These are phyloP conservation scores for Austroboletus eburneus DNA, from an alignment of 768 basidiomycete species.

Conservation along the genomic window DNA sequence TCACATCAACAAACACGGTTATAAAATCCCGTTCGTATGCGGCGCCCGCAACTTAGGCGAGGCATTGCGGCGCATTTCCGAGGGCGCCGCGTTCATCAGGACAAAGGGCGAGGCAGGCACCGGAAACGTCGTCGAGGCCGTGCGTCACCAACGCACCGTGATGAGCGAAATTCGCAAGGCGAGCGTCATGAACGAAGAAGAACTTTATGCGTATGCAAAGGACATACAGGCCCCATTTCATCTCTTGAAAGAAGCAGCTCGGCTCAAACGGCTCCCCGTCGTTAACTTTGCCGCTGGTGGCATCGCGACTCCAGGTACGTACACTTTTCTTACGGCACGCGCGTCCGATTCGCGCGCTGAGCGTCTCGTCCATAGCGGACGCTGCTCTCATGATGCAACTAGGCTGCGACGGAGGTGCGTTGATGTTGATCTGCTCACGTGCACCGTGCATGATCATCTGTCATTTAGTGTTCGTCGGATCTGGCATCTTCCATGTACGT, in stretches of 20 bases:
- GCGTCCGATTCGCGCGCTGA: too few relatives aligned
- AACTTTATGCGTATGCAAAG: slow-evolving; percentile 90
- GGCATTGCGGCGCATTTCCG: slow-evolving; percentile 92
- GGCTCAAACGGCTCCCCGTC: slow-evolving; percentile 87
- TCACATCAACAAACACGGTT: slow-evolving; percentile 95
- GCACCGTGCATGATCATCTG: background rate
- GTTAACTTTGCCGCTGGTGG: slow-evolving; percentile 98
- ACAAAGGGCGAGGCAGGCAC: slow-evolving; percentile 94
- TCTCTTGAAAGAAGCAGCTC: slow-evolving; percentile 92
- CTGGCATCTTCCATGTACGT: slow-evolving; percentile 90
- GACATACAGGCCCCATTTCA: slow-evolving; percentile 93
- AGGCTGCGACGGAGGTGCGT: slow-evolving; percentile 90
- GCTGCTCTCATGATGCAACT: slow-evolving; percentile 99
- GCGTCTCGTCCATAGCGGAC: slow-evolving; percentile 59
- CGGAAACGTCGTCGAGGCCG: slow-evolving; percentile 90
- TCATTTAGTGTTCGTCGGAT: slow-evolving; percentile 86
- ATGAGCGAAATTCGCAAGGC: slow-evolving; percentile 82
- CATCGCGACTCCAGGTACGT: slow-evolving; percentile 81
- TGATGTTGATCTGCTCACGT: background rate
- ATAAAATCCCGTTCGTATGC: slow-evolving; percentile 95
- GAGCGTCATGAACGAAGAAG: slow-evolving; percentile 88
- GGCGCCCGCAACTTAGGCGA: slow-evolving; percentile 95
- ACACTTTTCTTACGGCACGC: background rate
- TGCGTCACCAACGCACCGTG: slow-evolving; percentile 84
- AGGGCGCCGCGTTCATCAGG: slow-evolving; percentile 97